phyloP scores from a whole-genome alignment of 2,329 filamentous ascomycete species.

The Fusarium sp. region DNA sequence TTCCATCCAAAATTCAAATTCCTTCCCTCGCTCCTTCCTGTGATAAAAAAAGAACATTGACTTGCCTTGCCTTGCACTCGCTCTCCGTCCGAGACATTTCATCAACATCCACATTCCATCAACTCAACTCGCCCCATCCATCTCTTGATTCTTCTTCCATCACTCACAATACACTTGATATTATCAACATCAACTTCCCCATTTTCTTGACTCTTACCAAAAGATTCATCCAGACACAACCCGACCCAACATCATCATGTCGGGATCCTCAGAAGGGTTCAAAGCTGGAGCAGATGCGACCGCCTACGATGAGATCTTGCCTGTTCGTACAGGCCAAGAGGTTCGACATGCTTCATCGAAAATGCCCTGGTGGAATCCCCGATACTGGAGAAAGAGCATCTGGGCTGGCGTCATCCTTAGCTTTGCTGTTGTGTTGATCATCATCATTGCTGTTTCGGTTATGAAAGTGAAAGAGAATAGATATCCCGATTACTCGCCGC shows the following conservation, averaged over 20 bases:
- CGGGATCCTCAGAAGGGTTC: conserved; percentile 9
- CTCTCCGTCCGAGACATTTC: conserved; percentile 11
- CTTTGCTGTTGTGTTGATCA: conserved; percentile 58
- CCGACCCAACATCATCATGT: conserved; percentile 12
- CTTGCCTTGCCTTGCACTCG: not conserved
- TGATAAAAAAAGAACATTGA: conserved; percentile 28
- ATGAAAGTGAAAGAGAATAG: conserved; percentile 52
- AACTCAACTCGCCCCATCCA: not conserved
- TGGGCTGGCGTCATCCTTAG: conserved; percentile 58
- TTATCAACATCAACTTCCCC: not conserved
- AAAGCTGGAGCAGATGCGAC: conserved; percentile 42
- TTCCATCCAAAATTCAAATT: conserved; percentile 19
- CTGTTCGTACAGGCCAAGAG: conserved; percentile 33
- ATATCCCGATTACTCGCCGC: conserved; percentile 61
- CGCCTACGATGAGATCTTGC: conserved; percentile 46
- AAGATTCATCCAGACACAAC: not conserved
- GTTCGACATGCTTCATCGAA: conserved; percentile 40
- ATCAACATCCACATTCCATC: not conserved
- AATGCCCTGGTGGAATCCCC: conserved; percentile 59
- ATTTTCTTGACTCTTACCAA: not conserved
- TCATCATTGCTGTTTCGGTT: conserved; percentile 61
- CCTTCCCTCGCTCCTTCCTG: conserved; percentile 6
- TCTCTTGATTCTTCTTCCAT: not conserved
- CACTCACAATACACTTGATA: not conserved
- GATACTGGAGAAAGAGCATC: conserved; percentile 63